Percentiles rank a stretch among this genome's conserved stretches.
Evolutionary conservation across 1,284 basidiomycete genomes (phyloP).

Genomic region (Puccinia coronata): DNA sequence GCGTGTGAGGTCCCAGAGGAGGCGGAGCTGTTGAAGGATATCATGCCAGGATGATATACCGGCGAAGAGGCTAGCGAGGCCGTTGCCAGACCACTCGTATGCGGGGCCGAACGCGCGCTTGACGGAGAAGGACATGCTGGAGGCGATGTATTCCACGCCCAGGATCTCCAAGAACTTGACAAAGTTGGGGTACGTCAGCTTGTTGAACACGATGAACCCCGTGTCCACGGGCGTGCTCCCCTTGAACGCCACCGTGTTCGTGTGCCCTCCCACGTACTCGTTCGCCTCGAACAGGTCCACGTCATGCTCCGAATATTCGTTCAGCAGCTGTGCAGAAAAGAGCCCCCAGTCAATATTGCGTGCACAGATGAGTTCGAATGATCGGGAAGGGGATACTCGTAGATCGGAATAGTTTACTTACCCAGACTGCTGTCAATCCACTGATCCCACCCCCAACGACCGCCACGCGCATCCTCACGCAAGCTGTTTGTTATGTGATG

Average conservation of each 20-base stretch:
- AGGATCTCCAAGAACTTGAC: slow-evolving; percentile 69
- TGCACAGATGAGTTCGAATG: too few relatives aligned
- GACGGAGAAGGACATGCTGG: slow-evolving; percentile 77
- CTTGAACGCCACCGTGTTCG: slow-evolving; percentile 70
- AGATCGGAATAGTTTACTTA: slow-evolving; percentile 60
- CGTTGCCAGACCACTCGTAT: slow-evolving; percentile 75
- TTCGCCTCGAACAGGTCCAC: slow-evolving; percentile 77
- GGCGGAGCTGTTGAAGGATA: slow-evolving; percentile 68
- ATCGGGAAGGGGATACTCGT: too few relatives aligned
- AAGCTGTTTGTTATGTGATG: too few relatives aligned
- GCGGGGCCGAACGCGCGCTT: slow-evolving; percentile 67
- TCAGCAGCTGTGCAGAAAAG: slow-evolving; percentile 65
- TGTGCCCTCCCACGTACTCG: slow-evolving; percentile 72
- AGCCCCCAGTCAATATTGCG: too few relatives aligned
- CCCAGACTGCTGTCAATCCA: slow-evolving; percentile 76
- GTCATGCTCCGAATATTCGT: slow-evolving; percentile 75
- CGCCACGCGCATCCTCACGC: slow-evolving; percentile 64
- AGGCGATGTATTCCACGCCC: slow-evolving; percentile 65
- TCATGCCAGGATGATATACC: slow-evolving; percentile 65
- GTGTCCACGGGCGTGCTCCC: slow-evolving; percentile 51
- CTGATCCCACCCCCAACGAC: slow-evolving; percentile 78
- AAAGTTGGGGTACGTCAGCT: slow-evolving; percentile 78
- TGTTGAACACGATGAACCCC: slow-evolving; percentile 66
- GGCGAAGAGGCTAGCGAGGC: slow-evolving; percentile 68
- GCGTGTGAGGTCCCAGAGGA: slow-evolving; percentile 74